Conservation (phyloP, 306 rosid genomes). For the Fragaria iinumae region DNA sequence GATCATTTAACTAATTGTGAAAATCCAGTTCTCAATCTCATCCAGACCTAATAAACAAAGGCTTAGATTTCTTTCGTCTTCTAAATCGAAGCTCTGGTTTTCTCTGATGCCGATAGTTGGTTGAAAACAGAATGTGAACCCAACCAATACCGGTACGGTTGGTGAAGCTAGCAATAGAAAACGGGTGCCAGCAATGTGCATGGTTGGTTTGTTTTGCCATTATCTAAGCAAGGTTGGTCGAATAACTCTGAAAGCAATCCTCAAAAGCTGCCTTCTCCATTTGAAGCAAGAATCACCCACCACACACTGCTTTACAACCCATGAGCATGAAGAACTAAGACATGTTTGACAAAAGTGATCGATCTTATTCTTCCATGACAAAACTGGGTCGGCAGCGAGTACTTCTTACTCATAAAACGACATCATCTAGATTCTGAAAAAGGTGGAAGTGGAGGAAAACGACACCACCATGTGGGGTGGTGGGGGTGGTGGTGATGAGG, state of each 20-base stretch:
- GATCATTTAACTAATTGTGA: slow-evolving; percentile 10
- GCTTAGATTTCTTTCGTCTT: neutral
- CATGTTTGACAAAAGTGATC: neutral
- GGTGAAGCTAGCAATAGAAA: neutral
- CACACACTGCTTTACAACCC: neutral
- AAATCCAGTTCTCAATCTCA: slow-evolving; percentile 6
- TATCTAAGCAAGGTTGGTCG: neutral
- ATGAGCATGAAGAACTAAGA: neutral
- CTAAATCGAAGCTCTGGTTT: neutral
- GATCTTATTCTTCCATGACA: neutral
- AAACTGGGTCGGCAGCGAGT: neutral
- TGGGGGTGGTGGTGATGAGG: neutral
- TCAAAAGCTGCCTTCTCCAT: neutral
- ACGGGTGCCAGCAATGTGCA: neutral
- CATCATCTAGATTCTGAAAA: neutral
- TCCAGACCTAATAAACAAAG: neutral
- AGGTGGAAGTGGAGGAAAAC: neutral
- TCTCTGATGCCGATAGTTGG: neutral
- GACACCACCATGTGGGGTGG: slow-evolving; percentile 30
- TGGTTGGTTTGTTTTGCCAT: neutral
- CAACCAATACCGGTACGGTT: neutral
- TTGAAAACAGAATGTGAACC: neutral
- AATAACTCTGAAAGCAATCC: neutral
- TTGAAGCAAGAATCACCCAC: slow-evolving; percentile 10
- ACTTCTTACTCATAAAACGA: neutral